These are phyloP conservation scores for Chaetothyriales sp. DNA, from an alignment of 2,329 filamentous ascomycete species.

Conservation along the genomic window DNA sequence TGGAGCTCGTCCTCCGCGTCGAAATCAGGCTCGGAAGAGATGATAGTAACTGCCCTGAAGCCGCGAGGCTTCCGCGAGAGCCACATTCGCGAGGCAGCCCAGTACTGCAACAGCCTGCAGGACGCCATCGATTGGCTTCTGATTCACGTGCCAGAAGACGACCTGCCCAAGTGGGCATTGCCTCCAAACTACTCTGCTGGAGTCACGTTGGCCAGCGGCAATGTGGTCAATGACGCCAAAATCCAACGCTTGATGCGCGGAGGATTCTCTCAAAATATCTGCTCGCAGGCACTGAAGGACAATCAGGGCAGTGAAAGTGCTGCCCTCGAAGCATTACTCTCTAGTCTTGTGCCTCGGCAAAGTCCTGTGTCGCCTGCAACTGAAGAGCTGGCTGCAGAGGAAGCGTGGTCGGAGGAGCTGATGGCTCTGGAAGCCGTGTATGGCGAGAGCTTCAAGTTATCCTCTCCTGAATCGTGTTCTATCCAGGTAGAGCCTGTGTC, in stretches of 20 bases:
- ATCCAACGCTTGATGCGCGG: conserved; percentile 67
- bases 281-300: conserved; percentile 59
- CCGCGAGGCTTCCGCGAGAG: conserved; percentile 60
- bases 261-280: conserved; percentile 75
- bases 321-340: conserved; percentile 67
- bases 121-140: conserved; percentile 92
- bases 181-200: conserved; percentile 86
- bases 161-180: conserved; percentile 80
- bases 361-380: neutral
- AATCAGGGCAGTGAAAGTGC: conserved; percentile 56
- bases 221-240: conserved; percentile 65
- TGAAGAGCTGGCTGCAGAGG: conserved; percentile 25
- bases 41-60: conserved; percentile 41
- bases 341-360: conserved; percentile 34
- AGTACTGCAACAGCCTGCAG: conserved; percentile 77
- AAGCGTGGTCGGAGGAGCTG: conserved; percentile 74
- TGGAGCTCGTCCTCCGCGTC: conserved; percentile 60
- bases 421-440: conserved; percentile 74
- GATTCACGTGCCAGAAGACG: conserved; percentile 92
- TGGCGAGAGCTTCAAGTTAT: conserved; percentile 51
- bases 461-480: conserved; percentile 50
- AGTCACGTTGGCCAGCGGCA: conserved; percentile 67
- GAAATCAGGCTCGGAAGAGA: conserved; percentile 51
- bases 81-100: conserved; percentile 75
- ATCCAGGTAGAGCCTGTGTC: conserved; percentile 43